These are phyloP conservation scores for Xylaria intraflava DNA, from an alignment of 495 filamentous ascomycete genomes.

Conservation along the genomic window DNA sequence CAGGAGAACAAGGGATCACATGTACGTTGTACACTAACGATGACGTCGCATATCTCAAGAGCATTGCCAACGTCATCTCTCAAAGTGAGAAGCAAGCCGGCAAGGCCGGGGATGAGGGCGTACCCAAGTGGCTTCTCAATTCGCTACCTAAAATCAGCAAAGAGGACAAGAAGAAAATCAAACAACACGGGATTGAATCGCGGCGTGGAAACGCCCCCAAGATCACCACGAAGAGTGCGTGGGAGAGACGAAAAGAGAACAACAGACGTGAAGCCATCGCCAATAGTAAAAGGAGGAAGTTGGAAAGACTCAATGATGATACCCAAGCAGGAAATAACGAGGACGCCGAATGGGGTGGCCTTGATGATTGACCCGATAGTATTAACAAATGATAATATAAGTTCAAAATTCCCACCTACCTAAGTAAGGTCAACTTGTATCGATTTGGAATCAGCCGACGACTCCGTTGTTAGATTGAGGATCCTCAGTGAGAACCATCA, in stretches of 20 bases:
- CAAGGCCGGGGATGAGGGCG: slow-evolving; percentile 30
- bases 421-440: background rate
- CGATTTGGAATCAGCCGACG: background rate
- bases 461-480: too few species aligned
- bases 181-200: slow-evolving; percentile 73
- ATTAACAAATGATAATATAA: background rate
- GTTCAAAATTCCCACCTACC: background rate
- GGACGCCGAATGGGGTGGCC: slow-evolving; percentile 58
- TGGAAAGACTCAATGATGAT: slow-evolving; percentile 29
- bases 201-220: slow-evolving; percentile 50
- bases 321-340: slow-evolving; percentile 31
- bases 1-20: slow-evolving; percentile 83
- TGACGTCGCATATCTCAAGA: slow-evolving; percentile 84
- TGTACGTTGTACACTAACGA: slow-evolving; percentile 94
- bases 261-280: slow-evolving; percentile 65
- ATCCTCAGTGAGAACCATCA: too few species aligned
- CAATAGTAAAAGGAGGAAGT: slow-evolving; percentile 60
- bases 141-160: slow-evolving; percentile 76
- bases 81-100: slow-evolving; percentile 65
- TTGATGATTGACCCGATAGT: slow-evolving; percentile 45
- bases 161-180: slow-evolving; percentile 73
- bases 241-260: slow-evolving; percentile 71
- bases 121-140: slow-evolving; percentile 86
- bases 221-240: slow-evolving; percentile 92
- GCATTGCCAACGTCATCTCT: slow-evolving; percentile 85